phyloP scores from a whole-genome alignment of 495 filamentous ascomycete species.

The Alectoria sarmentosa region DNA sequence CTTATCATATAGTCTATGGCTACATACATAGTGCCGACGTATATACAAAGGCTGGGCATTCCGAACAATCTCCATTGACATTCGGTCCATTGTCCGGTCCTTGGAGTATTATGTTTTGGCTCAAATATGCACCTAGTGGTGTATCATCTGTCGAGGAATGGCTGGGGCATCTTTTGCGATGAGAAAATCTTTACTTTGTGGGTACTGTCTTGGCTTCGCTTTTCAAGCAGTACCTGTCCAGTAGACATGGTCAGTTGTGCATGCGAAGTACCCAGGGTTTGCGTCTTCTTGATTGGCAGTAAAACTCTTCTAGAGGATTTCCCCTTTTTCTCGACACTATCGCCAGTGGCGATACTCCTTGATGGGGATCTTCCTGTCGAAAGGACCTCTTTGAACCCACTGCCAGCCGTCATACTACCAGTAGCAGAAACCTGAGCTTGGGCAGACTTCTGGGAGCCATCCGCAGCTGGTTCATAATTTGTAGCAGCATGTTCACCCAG shows the following conservation, averaged over 20 bases:
- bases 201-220: not conserved
- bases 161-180: conserved; percentile 1
- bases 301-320: not conserved
- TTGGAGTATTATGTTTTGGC: not conserved
- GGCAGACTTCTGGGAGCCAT: not conserved
- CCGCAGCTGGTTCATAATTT: not conserved
- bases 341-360: not conserved
- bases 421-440: not conserved
- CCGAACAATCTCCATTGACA: not conserved
- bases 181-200: not conserved
- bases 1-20: not conserved
- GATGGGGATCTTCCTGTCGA: not conserved
- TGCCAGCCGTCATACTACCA: not conserved
- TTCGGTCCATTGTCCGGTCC: not conserved
- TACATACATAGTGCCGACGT: not conserved
- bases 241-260: not conserved
- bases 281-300: not conserved
- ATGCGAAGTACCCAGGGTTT: not conserved
- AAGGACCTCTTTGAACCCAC: not conserved
- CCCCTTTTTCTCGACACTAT: not conserved
- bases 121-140: not conserved
- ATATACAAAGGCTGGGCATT: not conserved
- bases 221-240: not conserved
- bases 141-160: conserved; percentile 1
- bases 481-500: not conserved